Conservation (phyloP, 306 rosid genomes). For the Begonia fuchsioides region DNA sequence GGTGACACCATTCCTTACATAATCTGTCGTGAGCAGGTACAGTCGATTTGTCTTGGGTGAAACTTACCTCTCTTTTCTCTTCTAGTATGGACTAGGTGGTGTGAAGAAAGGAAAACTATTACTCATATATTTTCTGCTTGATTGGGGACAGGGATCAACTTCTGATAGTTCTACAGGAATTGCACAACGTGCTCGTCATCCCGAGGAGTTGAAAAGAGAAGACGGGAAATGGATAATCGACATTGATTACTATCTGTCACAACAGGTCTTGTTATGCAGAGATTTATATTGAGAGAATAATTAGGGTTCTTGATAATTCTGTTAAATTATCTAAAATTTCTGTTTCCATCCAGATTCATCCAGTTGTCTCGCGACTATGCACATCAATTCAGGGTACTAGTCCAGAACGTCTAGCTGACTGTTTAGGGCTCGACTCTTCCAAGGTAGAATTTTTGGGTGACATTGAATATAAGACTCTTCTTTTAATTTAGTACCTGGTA, state of each 20-base stretch:
- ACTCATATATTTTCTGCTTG: conserved; percentile 8
- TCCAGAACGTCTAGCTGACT: conserved; percentile 87
- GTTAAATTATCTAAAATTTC: conserved; percentile 14
- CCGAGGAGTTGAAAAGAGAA: no score
- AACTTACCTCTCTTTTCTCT: neutral
- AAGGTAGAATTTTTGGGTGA: conserved; percentile 39
- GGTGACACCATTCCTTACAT: conserved; percentile 85
- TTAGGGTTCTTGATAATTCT: neutral
- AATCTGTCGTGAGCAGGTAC: conserved; percentile 84
- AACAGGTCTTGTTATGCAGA: no score
- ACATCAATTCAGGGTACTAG: conserved; percentile 93
- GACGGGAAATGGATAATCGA: no score
- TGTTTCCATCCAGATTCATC: conserved; percentile 56
- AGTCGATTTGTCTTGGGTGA: conserved; percentile 6
- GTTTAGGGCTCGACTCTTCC: conserved; percentile 86
- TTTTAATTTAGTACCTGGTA: no score
- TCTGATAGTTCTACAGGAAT: conserved; percentile 43
- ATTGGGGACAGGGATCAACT: conserved; percentile 51
- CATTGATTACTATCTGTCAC: neutral
- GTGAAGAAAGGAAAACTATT: neutral
- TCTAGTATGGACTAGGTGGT: conserved; percentile 5
- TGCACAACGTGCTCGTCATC: no score
- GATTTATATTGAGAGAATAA: no score
- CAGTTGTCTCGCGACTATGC: conserved; percentile 92
- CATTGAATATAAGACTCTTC: neutral